Conservation (phyloP, 768 basidiomycete genomes). For the Dictyophora rubrovolvata region DNA sequence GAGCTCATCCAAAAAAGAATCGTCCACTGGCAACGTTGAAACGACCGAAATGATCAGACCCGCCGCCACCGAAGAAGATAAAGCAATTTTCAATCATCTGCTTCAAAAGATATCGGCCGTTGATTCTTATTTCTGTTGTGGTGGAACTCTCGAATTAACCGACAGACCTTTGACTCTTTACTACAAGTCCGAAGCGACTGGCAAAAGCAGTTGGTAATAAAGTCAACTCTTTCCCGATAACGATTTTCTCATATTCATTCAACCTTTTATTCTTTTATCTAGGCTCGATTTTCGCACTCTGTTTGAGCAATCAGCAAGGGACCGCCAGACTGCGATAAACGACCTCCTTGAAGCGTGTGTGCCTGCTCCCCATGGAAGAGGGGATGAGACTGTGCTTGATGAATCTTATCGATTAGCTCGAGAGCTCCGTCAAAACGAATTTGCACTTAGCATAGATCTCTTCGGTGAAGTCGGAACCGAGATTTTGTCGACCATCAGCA, state of each 20-base stretch:
- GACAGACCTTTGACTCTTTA: neutral
- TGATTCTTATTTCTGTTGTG: constrained; percentile 4
- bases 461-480: constrained; percentile 14
- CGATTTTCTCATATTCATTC: no score
- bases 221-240: no score
- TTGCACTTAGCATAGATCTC: constrained; percentile 24
- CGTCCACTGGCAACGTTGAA: no score
- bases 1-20: no score
- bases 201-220: no score
- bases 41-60: no score
- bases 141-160: neutral
- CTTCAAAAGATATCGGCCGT: neutral
- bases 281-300: neutral
- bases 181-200: no score
- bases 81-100: neutral
- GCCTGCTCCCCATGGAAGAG: constrained; percentile 31
- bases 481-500: constrained; percentile 15
- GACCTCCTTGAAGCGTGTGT: constrained; percentile 26
- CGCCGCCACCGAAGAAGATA: neutral
- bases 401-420: constrained; percentile 38
- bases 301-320: neutral
- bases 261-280: no score
- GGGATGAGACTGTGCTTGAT: constrained; percentile 30
- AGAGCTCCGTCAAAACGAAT: constrained; percentile 30
- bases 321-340: neutral